Evolutionary conservation across 805 yeast genomes (phyloP).

Genomic region (Limtongozyma cylindracea): DNA sequence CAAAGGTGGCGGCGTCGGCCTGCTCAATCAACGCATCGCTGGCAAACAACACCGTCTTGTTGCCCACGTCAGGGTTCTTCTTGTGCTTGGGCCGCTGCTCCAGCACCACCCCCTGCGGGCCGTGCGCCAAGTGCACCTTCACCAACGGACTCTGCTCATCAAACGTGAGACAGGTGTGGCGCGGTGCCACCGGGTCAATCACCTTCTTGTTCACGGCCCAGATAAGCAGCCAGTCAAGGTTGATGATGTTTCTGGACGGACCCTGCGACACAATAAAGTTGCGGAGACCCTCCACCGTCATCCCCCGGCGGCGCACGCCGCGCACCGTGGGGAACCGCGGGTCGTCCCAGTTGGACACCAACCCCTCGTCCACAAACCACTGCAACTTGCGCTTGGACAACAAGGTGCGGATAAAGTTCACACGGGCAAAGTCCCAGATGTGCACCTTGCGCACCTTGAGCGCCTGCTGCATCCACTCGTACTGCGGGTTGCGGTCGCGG

Average conservation of each 20-base stretch:
- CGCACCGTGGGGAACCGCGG: constrained; percentile 99
- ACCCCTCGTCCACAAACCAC: constrained; percentile 89
- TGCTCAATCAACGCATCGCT: constrained; percentile 56
- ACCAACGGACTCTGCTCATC: no score
- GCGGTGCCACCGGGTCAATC: constrained; percentile 92
- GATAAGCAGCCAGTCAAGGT: constrained; percentile 90
- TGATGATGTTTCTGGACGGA: constrained; percentile 90
- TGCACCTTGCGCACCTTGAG: constrained; percentile 74
- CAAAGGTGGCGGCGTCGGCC: constrained; percentile 44
- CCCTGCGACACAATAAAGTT: constrained; percentile 90
- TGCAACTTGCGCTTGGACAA: constrained; percentile 93
- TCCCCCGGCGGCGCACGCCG: constrained; percentile 99
- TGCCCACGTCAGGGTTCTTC: constrained; percentile 81
- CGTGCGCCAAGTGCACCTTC: constrained; percentile 30
- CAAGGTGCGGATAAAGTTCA: constrained; percentile 88
- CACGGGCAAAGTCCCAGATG: constrained; percentile 96
- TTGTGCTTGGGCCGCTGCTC: constrained; percentile 85
- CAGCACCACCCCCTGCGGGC: constrained; percentile 30
- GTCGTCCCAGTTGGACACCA: constrained; percentile 92
- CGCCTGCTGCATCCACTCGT: constrained; percentile 82
- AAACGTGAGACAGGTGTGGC: no score
- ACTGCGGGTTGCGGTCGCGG: constrained; percentile 96
- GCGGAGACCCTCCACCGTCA: constrained; percentile 94
- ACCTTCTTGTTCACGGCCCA: constrained; percentile 97
- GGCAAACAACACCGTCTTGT: constrained; percentile 47